A percentile compares a stretch with the other conserved stretches of the same genome.
phyloP scores from a whole-genome alignment of 495 filamentous ascomycete species.

The Glutinoglossum americanum region DNA sequence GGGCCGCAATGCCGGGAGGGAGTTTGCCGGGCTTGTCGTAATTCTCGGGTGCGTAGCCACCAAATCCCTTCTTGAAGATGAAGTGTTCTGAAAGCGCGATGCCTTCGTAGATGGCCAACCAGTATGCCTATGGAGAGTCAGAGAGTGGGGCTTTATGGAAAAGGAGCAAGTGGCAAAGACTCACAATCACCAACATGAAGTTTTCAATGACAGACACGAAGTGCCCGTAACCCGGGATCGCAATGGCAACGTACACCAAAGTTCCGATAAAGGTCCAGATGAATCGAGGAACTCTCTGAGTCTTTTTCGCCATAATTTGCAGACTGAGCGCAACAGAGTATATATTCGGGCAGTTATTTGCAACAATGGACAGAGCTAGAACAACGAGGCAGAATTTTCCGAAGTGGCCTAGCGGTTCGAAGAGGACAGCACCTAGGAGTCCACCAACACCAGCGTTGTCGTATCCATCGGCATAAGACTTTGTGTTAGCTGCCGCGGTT shows the following conservation, averaged over 20 bases:
- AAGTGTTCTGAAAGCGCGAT: conserved; percentile 57
- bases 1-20: conserved; percentile 49
- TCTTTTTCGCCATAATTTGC: conserved; percentile 43
- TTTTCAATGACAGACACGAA: conserved; percentile 53
- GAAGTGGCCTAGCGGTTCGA: conserved; percentile 45
- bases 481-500: conserved; percentile 34
- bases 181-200: conserved; percentile 54
- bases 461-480: conserved; percentile 41
- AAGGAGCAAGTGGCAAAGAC: neutral
- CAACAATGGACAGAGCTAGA: conserved; percentile 57
- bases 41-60: conserved; percentile 35
- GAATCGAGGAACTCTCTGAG: conserved; percentile 52
- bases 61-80: conserved; percentile 45
- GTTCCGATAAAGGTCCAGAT: conserved; percentile 53
- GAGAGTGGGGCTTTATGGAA: neutral
- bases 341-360: conserved; percentile 77
- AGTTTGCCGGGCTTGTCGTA: conserved; percentile 39
- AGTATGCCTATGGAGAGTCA: conserved; percentile 32
- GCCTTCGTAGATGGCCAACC: conserved; percentile 64
- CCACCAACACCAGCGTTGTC: conserved; percentile 41
- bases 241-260: conserved; percentile 48
- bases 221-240: conserved; percentile 53
- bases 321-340: conserved; percentile 63
- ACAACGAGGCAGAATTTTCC: conserved; percentile 69
- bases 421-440: conserved; percentile 43